A percentile compares a stretch with the other conserved stretches of the same genome.
These are phyloP conservation scores for Osmanthus fragrans DNA, from an alignment of 257 asterid genomes.

Conservation along the genomic window DNA sequence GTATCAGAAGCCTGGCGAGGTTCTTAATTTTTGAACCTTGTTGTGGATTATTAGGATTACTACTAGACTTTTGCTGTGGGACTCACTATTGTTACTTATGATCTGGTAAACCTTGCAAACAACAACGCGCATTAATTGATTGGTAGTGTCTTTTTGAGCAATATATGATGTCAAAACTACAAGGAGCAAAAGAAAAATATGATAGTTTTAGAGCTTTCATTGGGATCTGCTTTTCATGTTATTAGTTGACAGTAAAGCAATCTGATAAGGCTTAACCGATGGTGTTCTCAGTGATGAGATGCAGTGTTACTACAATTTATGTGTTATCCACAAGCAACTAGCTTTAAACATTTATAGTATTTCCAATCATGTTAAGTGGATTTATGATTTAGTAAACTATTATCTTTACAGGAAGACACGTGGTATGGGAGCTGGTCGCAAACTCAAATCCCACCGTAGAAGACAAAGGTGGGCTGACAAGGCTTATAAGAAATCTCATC, in stretches of 20 bases:
- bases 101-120: neutral
- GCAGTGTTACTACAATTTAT: too few relatives aligned
- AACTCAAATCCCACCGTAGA: constrained; percentile 70
- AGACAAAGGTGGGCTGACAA: constrained; percentile 81
- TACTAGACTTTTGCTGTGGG: neutral
- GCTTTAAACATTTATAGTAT: neutral
- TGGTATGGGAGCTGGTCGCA: constrained; percentile 90
- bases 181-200: neutral
- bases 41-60: neutral
- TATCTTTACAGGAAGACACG: constrained; percentile 57
- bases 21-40: neutral
- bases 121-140: neutral
- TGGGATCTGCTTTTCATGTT: neutral
- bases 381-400: neutral
- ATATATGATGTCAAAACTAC: neutral
- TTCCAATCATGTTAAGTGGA: neutral
- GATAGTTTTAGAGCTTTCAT: neutral
- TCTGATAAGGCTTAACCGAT: neutral
- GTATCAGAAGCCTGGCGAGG: neutral
- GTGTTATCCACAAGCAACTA: too few relatives aligned
- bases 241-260: neutral
- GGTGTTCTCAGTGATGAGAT: too few relatives aligned
- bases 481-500: constrained; percentile 79
- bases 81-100: neutral
- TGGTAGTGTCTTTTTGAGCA: neutral